A percentile compares a stretch with the other conserved stretches of the same genome.
Conservation (phyloP, 768 basidiomycete species). For the Suillus subalutaceus region DNA sequence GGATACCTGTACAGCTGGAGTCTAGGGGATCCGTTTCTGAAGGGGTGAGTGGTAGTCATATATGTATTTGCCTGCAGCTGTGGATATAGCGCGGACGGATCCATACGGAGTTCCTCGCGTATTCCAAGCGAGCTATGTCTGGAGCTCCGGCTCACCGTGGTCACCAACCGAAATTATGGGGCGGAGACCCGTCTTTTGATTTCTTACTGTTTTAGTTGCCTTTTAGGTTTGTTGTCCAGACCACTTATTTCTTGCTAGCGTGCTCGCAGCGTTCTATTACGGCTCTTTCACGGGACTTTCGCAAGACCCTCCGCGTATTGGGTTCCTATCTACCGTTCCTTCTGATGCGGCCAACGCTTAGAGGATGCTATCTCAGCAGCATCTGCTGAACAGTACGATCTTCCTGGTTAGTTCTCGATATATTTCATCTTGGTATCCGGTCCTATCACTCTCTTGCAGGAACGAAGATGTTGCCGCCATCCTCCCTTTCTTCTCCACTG, state of each 20-base stretch:
- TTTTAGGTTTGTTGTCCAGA: background rate
- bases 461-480: slow-evolving; percentile 44
- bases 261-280: slow-evolving; percentile 68
- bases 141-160: background rate
- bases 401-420: slow-evolving; percentile 29
- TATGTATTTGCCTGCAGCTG: background rate
- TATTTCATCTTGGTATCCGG: background rate
- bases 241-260: slow-evolving; percentile 39
- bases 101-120: background rate
- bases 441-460: slow-evolving; percentile 30
- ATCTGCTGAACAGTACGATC: slow-evolving; percentile 28
- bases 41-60: slow-evolving; percentile 51
- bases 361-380: slow-evolving; percentile 39
- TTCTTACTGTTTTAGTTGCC: slow-evolving; percentile 4
- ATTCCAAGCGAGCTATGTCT: background rate
- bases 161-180: background rate
- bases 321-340: slow-evolving; percentile 73
- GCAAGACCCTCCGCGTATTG: slow-evolving; percentile 66
- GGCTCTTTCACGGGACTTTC: slow-evolving; percentile 74
- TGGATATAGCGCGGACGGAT: slow-evolving; percentile 15
- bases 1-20: slow-evolving; percentile 78
- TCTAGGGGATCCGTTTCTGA: slow-evolving; percentile 75
- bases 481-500: slow-evolving; percentile 25
- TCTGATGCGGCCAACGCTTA: slow-evolving; percentile 47
- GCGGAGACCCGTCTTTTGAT: background rate